Evolutionary conservation across 176 grass and related monocot species (phyloP).

Genomic region (Paspalum vaginatum): DNA sequence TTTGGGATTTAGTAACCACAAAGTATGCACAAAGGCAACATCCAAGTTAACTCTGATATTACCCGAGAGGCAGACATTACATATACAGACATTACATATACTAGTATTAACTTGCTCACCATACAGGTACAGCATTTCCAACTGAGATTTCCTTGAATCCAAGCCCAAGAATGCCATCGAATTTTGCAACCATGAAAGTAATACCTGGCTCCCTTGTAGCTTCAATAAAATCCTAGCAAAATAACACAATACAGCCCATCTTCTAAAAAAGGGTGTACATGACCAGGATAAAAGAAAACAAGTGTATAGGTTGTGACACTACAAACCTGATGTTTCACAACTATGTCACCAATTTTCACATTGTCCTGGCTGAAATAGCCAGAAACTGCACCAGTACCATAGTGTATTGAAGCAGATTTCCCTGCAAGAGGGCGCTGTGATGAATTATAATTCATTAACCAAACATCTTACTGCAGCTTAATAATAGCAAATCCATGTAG

Average conservation of each 20-base stretch:
- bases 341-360: slow-evolving; percentile 70
- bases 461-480: neutral
- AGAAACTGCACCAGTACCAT: slow-evolving; percentile 78
- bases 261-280: neutral
- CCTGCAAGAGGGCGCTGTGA: slow-evolving; percentile 43
- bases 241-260: slow-evolving; percentile 18
- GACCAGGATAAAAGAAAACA: slow-evolving; percentile 1
- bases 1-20: slow-evolving; percentile 8
- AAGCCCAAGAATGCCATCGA: slow-evolving; percentile 93
- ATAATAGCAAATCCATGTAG: neutral
- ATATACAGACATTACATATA: slow-evolving; percentile 6
- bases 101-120: slow-evolving; percentile 46
- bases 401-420: slow-evolving; percentile 62
- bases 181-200: slow-evolving; percentile 76
- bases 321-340: slow-evolving; percentile 75
- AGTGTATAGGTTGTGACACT: slow-evolving; percentile 2
- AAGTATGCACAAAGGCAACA: neutral
- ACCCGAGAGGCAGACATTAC: neutral
- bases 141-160: slow-evolving; percentile 79
- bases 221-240: slow-evolving; percentile 75
- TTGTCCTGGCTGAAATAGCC: slow-evolving; percentile 74
- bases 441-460: slow-evolving; percentile 1
- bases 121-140: slow-evolving; percentile 59
- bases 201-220: slow-evolving; percentile 64
- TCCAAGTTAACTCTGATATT: slow-evolving; percentile 3